Base-by-base conservation (phyloP, 164 flowering plant genomes). In the Echeveria elegans region DNA sequence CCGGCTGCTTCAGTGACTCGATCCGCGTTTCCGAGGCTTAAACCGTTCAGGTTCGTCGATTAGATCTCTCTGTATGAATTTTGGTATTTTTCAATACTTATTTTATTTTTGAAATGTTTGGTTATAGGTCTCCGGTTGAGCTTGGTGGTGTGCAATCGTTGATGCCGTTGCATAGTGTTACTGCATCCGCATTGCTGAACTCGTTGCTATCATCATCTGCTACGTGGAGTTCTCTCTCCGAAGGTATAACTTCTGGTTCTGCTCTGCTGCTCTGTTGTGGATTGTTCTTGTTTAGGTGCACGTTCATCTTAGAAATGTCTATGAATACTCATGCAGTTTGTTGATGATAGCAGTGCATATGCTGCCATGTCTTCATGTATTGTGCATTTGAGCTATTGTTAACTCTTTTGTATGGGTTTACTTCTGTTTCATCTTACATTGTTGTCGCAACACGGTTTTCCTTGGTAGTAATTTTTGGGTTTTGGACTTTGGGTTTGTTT, bases 81-180 rank as follows among this genome's bases (percentile, higher is more conserved):
- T 50, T 50, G 24, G 56, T 21, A 10, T n/a, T 8, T 0, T 50
- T 19, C 21, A 23, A 9, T 5, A 26, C 11, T 50, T 21, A n/a
- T 5, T n/a, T 50, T 10, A 2, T n/a, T 21, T 11, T 21, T 24
- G 21, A 45, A 50, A 56, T 64, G 21, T 66, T 38, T n/a, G 31
- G 71, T 41, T 70, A 38, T 67, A 89, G 96, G 84, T 58, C 84
- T 45, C 94, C 94, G 15, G 82, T 76, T 71, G 90, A 85, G 74
- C 74, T 88, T 78, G 86, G 84, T 53, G 80, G 80, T 37, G 80
- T 69, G 1, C 78, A 82, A 58, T 86, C 94, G 26, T 73, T 90
- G 79, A 86, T 86, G 86, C 97, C 97, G 14, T 72, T 88, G 79
- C 97, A 88, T 69, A 84, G 85, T 70, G 85, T 69, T 45, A 90